phyloP scores from a whole-genome alignment of 192 early-diverging fungal species.

The Backusella westeae region DNA sequence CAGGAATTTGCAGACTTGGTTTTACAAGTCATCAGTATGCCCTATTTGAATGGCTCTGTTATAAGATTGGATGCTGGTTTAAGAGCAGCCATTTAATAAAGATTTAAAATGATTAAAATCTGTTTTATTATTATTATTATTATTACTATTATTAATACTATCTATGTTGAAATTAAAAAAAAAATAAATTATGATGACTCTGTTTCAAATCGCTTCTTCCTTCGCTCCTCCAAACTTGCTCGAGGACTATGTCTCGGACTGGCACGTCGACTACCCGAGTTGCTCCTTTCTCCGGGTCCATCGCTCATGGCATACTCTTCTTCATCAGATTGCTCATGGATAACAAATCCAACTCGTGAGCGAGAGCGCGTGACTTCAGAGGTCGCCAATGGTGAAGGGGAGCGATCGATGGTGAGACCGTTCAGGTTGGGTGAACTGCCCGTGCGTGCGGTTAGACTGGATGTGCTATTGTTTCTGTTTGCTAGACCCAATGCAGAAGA shows the following conservation, averaged over 20 bases:
- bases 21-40: not conserved
- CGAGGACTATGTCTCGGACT: conserved; percentile 23
- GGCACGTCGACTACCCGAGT: not conserved
- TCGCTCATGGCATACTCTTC: conserved; percentile 21
- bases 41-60: conserved; percentile 9
- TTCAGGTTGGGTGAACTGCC: conserved; percentile 25
- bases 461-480: conserved; percentile 20
- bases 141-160: not conserved
- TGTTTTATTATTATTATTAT: too few relatives aligned
- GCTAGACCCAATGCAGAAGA: conserved; percentile 24
- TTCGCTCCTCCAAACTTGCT: conserved; percentile 24
- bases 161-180: not conserved
- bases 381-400: conserved; percentile 4
- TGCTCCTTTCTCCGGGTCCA: not conserved
- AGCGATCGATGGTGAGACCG: not conserved
- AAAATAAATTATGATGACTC: not conserved
- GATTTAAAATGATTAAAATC: not conserved
- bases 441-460: conserved; percentile 24
- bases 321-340: conserved; percentile 31
- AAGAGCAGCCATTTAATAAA: not conserved
- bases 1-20: conserved; percentile 7
- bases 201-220: not conserved
- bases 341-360: conserved; percentile 31
- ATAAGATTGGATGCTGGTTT: conserved; percentile 18
- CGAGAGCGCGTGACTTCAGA: conserved; percentile 3